phyloP scores from a whole-genome alignment of 2,329 filamentous ascomycete genomes.

The Arthrobotrys megalospora region DNA sequence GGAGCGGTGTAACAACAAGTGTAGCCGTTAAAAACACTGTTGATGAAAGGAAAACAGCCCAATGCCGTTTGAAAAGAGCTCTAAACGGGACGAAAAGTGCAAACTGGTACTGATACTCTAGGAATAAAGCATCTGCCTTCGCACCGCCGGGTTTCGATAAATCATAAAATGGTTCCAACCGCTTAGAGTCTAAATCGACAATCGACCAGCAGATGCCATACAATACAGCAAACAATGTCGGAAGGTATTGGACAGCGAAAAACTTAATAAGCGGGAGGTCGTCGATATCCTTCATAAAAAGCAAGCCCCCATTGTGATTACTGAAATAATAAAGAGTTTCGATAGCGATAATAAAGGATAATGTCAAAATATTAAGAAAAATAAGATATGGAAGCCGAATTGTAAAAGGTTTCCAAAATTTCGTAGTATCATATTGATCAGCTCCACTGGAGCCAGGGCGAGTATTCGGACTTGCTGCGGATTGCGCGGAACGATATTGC shows the following conservation, averaged over 20 bases:
- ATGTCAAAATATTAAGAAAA: constrained; percentile 72
- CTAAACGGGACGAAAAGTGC: constrained; percentile 33
- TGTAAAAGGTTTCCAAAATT: constrained; percentile 75
- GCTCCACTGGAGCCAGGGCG: constrained; percentile 27
- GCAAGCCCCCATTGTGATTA: constrained; percentile 5
- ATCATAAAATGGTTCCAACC: constrained; percentile 51
- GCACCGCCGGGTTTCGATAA: constrained; percentile 22
- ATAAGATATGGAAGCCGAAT: constrained; percentile 76
- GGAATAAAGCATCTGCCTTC: constrained; percentile 24
- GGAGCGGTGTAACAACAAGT: constrained; percentile 24
- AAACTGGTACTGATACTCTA: constrained; percentile 50
- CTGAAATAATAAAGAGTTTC: constrained; percentile 73
- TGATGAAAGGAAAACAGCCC: constrained; percentile 40
- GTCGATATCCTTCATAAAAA: constrained; percentile 41
- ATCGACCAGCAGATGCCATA: constrained; percentile 46
- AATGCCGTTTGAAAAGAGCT: constrained; percentile 31
- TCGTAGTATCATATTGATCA: constrained; percentile 32
- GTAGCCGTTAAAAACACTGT: constrained; percentile 26
- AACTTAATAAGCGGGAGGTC: constrained; percentile 15
- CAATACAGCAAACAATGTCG: constrained; percentile 43
- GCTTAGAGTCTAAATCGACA: constrained; percentile 51
- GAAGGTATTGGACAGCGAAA: constrained; percentile 51
- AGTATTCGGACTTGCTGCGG: constrained; percentile 17
- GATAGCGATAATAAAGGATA: constrained; percentile 71
- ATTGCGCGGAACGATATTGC: constrained; percentile 37